Conservation (phyloP, 2,329 filamentous ascomycete genomes). For the Mycosphaerelloides madeirae region DNA sequence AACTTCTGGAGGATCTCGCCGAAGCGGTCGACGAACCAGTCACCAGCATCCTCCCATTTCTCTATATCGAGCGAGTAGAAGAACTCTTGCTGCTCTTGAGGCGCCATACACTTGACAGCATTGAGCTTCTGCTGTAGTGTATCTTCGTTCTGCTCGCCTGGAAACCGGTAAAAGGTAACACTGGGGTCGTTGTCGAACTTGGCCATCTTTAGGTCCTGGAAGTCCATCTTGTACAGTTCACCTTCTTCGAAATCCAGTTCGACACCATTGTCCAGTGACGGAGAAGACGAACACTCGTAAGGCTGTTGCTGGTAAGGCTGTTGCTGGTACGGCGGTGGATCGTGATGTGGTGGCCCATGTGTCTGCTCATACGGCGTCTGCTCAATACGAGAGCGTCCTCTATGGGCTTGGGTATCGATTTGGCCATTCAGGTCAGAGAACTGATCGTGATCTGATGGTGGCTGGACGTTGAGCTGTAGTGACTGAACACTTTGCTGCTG, state of each 20-base stretch:
- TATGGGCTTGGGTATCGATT: background rate
- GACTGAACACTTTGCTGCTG: no score
- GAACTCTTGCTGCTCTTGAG: conserved; percentile 44
- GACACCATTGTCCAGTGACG: background rate
- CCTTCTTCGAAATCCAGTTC: conserved; percentile 26
- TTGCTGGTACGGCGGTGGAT: no score
- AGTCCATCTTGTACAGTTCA: conserved; percentile 26
- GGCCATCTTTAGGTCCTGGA: conserved; percentile 23
- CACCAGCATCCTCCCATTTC: conserved; percentile 59
- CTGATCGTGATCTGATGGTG: background rate
- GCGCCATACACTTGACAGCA: conserved; percentile 5
- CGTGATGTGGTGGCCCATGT: no score
- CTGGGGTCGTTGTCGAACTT: conserved; percentile 27
- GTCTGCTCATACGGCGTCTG: background rate
- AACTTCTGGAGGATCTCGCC: conserved; percentile 47
- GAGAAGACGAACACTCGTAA: no score
- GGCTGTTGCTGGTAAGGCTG: no score
- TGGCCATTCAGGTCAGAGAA: background rate
- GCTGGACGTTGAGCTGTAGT: no score
- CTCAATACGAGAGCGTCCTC: background rate
- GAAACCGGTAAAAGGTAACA: conserved; percentile 10
- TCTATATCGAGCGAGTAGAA: conserved; percentile 49
- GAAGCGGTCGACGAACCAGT: conserved; percentile 56
- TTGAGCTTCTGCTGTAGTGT: conserved; percentile 23
- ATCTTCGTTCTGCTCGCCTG: conserved; percentile 6